Evolutionary conservation across 148 eudicot species (phyloP), one percentile per base, ranked within the genome.

Genomic region (Drosera capensis): DNA sequence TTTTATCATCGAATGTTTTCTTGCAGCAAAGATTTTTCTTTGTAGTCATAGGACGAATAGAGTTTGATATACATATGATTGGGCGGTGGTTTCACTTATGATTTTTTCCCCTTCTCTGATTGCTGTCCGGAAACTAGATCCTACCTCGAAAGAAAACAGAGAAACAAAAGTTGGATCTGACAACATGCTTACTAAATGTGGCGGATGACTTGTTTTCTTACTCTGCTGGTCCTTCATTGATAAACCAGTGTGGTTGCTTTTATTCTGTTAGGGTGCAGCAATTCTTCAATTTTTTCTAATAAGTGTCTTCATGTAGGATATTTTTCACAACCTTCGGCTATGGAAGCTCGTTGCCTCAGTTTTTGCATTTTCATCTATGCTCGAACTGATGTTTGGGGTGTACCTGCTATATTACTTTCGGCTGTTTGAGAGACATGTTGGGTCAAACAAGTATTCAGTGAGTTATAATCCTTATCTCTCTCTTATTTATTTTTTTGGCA

Each of bases 401-500:
- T 88, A 83, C 73, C 64, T 88, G 45, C 61, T 88, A 52, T 88
- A 83, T 68, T 88, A 88, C 68, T 88, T 88, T 43, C 90, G 97
- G 35, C 78, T 88, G 45, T 88, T 88, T 57, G 97, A 88, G 71
- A 80, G 97, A 60, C 97, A 88, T 55, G 84, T 88, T 46, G 94
- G 97, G 45, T 88, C 97, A 7, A 88, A 88, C 47, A 88, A 88
- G 62, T 80, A 80, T 56, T 74, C 94, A 20, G 97, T 88, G 62
- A 77, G 94, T 70, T 14, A 15, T 58, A 4, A 14, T 11, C 36
- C 43, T 30, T 22, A 31, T 11, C 6, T 28, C 17, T 25, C 46
- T 16, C n/a, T 11, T 34, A 11, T 34, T 34, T 34, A 9, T 34
- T 2, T 2, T 28, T 28, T 13, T 34, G 38, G 38, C 38, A 34